Percentiles rank a stretch among this genome's conserved stretches.
phyloP scores from a whole-genome alignment of 495 filamentous ascomycete genomes.

The Oidiodendron maius region DNA sequence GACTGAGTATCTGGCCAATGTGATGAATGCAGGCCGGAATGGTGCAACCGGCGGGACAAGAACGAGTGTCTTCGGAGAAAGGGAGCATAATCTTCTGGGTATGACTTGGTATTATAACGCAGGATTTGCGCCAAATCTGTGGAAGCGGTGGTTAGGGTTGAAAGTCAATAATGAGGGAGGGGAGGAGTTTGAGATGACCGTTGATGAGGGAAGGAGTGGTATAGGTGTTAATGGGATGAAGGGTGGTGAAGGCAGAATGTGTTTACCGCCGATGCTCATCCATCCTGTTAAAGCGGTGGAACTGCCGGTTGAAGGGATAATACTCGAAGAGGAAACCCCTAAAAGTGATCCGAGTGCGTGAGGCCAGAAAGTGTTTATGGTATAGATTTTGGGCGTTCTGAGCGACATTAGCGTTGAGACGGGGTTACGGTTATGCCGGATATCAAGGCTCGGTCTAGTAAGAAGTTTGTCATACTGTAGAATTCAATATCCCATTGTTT shows the following conservation, averaged over 20 bases:
- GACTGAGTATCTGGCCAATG: conserved; percentile 64
- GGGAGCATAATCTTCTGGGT: conserved; percentile 85
- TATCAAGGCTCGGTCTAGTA: too few species aligned
- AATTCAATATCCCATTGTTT: too few species aligned
- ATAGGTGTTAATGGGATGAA: conserved; percentile 39
- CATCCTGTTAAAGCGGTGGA: conserved; percentile 89
- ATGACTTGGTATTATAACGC: conserved; percentile 95
- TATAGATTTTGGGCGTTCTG: neutral
- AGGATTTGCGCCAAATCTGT: conserved; percentile 75
- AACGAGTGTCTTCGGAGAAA: conserved; percentile 72
- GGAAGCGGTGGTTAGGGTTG: conserved; percentile 80
- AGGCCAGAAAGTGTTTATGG: neutral
- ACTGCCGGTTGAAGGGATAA: conserved; percentile 57
- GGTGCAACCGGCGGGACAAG: conserved; percentile 68
- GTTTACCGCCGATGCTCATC: conserved; percentile 82
- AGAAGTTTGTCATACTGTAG: too few species aligned
- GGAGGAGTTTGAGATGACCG: conserved; percentile 69
- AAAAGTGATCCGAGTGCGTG: conserved; percentile 21
- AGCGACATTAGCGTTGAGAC: too few species aligned
- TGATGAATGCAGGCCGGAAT: conserved; percentile 81
- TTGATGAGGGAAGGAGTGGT: conserved; percentile 45
- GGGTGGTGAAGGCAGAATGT: conserved; percentile 78
- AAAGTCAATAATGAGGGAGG: conserved; percentile 82
- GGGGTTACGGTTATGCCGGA: too few species aligned
- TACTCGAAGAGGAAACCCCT: conserved; percentile 24